These are phyloP conservation scores for Pulveroboletus sp. DNA, from an alignment of 768 basidiomycete genomes.

Conservation along the genomic window DNA sequence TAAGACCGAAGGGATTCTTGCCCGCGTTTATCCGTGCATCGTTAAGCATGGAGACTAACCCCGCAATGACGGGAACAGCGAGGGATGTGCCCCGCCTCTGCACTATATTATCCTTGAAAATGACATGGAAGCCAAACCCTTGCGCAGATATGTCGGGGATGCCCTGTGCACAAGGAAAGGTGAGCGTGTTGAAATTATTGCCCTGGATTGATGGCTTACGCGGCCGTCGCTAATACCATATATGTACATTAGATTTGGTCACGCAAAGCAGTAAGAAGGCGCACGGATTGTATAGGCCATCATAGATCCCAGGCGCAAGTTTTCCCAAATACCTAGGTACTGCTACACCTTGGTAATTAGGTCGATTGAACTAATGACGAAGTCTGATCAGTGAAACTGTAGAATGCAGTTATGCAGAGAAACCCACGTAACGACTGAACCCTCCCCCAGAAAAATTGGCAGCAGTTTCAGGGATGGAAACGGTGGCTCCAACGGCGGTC, in stretches of 20 bases:
- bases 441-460: conserved; percentile 68
- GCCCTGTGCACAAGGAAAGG: conserved; percentile 31
- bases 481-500: conserved; percentile 70
- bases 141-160: conserved; percentile 70
- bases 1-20: conserved; percentile 53
- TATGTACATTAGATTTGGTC: neutral
- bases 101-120: conserved; percentile 37
- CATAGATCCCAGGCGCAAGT: conserved; percentile 47
- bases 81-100: conserved; percentile 80
- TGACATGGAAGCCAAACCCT: conserved; percentile 46
- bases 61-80: conserved; percentile 61
- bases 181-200: no score
- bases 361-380: conserved; percentile 45
- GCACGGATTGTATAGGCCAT: conserved; percentile 60
- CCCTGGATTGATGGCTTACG: conserved; percentile 34
- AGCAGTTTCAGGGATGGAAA: conserved; percentile 55
- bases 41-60: conserved; percentile 62
- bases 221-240: conserved; percentile 44
- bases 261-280: conserved; percentile 11
- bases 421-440: conserved; percentile 62
- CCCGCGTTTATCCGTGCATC: conserved; percentile 51
- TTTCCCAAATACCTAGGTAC: conserved; percentile 44
- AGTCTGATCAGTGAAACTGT: neutral
- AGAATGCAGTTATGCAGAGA: neutral
- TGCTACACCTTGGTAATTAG: conserved; percentile 48